These are phyloP conservation scores for Ceratocystis alfenasii DNA, from an alignment of 2,329 filamentous ascomycete genomes.

Conservation along the genomic window DNA sequence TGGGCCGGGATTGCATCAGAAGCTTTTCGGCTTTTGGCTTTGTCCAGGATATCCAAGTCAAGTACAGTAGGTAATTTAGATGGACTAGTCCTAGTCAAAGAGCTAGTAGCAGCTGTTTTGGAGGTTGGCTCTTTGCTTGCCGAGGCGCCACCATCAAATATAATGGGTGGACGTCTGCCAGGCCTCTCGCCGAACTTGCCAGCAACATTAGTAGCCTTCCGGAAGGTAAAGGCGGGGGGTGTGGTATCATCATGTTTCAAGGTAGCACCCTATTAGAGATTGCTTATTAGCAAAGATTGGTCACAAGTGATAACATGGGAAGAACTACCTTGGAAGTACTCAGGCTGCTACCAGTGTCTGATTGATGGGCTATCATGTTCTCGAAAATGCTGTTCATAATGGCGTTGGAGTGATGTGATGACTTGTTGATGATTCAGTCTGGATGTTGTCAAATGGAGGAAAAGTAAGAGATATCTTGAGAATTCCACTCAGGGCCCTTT, in stretches of 20 bases:
- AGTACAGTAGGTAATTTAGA: not conserved
- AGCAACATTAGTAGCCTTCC: slow-evolving; percentile 20
- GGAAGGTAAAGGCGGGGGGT: slow-evolving; percentile 18
- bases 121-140: not conserved
- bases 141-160: not conserved
- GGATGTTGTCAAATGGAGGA: not conserved
- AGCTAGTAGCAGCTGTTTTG: not conserved
- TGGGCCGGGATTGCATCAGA: not conserved
- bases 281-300: not conserved
- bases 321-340: not conserved
- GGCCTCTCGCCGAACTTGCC: slow-evolving; percentile 18
- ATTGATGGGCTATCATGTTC: slow-evolving; percentile 11
- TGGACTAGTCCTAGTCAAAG: not conserved
- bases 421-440: not conserved
- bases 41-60: not conserved
- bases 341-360: not conserved
- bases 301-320: no score
- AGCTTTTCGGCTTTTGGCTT: not conserved
- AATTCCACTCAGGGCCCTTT: not conserved
- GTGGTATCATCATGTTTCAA: slow-evolving; percentile 1
- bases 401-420: not conserved
- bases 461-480: not conserved
- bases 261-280: not conserved
- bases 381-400: slow-evolving; percentile 10
- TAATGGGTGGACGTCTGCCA: slow-evolving; percentile 3